These are phyloP conservation scores for Fistulinella prunicolor DNA, from an alignment of 768 basidiomycete genomes.

Conservation along the genomic window DNA sequence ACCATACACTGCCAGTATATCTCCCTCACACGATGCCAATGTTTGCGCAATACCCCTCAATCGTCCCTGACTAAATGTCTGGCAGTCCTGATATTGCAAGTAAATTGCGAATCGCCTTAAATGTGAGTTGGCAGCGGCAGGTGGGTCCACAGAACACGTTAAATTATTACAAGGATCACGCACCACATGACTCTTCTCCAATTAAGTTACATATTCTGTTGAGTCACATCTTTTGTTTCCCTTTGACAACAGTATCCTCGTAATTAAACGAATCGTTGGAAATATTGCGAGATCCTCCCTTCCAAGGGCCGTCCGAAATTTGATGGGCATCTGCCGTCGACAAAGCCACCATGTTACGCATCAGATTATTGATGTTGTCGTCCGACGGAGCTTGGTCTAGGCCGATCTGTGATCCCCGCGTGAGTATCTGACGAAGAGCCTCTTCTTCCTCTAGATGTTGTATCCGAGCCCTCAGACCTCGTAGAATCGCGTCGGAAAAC, in stretches of 20 bases:
- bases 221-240: constrained; percentile 24
- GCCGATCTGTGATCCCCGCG: constrained; percentile 35
- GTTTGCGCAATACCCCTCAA: too few relatives aligned
- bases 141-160: too few relatives aligned
- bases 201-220: too few relatives aligned
- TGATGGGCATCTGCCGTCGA: constrained; percentile 15
- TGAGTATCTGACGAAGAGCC: constrained; percentile 38
- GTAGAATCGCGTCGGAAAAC: constrained; percentile 38
- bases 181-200: too few relatives aligned
- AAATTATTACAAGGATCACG: too few relatives aligned
- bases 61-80: too few relatives aligned
- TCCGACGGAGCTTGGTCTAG: constrained; percentile 36
- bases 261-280: constrained; percentile 21
- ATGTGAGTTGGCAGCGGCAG: too few relatives aligned
- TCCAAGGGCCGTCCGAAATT: constrained; percentile 33
- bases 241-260: constrained; percentile 26
- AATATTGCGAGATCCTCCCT: constrained; percentile 9
- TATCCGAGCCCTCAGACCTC: constrained; percentile 35
- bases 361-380: constrained; percentile 38
- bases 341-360: constrained; percentile 39
- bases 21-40: too few relatives aligned
- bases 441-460: constrained; percentile 45
- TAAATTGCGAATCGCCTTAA: too few relatives aligned
- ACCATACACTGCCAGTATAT: too few relatives aligned
- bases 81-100: too few relatives aligned